phyloP scores from a whole-genome alignment of 129 eudicot genomes.

The Centella asiatica region DNA sequence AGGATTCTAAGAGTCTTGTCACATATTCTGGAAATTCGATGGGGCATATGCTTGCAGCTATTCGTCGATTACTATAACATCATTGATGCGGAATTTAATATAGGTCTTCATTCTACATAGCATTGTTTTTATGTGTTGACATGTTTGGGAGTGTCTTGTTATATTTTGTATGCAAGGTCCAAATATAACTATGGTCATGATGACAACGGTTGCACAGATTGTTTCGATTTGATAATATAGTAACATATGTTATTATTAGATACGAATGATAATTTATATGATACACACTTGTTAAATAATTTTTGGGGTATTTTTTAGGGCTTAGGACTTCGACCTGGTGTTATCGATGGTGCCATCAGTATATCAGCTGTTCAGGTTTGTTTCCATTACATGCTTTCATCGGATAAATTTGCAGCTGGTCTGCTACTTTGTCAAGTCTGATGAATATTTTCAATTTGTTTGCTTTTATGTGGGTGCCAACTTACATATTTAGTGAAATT shows the following conservation, averaged over 20 bases:
- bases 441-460: not conserved
- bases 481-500: not conserved
- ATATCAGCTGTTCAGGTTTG: slow-evolving; percentile 96
- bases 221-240: not conserved
- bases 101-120: too few species aligned
- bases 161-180: not conserved
- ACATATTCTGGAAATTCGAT: too few species aligned
- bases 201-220: not conserved
- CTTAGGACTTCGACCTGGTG: slow-evolving; percentile 83
- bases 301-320: slow-evolving; percentile 44
- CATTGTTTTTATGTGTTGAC: too few species aligned
- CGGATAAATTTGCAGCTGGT: not conserved
- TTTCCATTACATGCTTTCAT: not conserved
- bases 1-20: too few species aligned
- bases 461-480: too few species aligned
- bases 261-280: not conserved
- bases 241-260: not conserved
- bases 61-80: too few species aligned
- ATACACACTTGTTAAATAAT: not conserved
- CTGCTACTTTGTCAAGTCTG: not conserved
- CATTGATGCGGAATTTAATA: too few species aligned
- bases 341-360: slow-evolving; percentile 94
- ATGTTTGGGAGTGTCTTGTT: not conserved
- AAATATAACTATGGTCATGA: too few species aligned
- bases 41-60: too few species aligned